Conservation (phyloP, 129 eudicot species). For the Logfia minima region DNA sequence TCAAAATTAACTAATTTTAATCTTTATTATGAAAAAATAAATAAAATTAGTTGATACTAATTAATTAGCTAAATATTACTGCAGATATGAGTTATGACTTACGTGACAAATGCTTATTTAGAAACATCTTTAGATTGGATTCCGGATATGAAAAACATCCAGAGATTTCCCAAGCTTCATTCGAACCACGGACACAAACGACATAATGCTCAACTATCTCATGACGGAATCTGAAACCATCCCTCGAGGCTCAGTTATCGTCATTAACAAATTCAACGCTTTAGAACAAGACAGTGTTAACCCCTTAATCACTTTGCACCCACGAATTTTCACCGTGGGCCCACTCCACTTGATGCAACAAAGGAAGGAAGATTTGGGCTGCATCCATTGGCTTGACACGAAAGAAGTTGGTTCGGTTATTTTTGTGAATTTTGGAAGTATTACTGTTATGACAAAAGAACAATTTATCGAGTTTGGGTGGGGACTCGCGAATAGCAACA, state of each 20-base stretch:
- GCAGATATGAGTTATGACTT: constrained; percentile 38
- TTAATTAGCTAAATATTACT: neutral
- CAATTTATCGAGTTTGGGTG: constrained; percentile 55
- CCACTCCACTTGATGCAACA: constrained; percentile 31
- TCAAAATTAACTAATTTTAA: no score
- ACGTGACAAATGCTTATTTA: constrained; percentile 44
- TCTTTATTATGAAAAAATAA: no score
- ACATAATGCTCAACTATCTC: constrained; percentile 31
- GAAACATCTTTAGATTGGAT: constrained; percentile 42
- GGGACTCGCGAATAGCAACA: constrained; percentile 55
- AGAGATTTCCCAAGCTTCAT: constrained; percentile 53
- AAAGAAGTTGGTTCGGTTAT: constrained; percentile 29
- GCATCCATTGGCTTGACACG: constrained; percentile 39
- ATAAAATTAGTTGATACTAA: no score
- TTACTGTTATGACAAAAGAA: constrained; percentile 36
- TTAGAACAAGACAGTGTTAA: constrained; percentile 34
- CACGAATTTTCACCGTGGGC: constrained; percentile 33
- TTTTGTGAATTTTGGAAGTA: constrained; percentile 39
- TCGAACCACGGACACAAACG: constrained; percentile 38
- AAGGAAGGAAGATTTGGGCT: constrained; percentile 35
- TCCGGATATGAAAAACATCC: constrained; percentile 36
- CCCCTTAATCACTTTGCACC: constrained; percentile 14
- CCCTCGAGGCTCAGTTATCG: constrained; percentile 20
- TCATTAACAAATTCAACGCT: constrained; percentile 45
- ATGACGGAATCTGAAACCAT: neutral